These are phyloP conservation scores for Viola pubescens DNA, from an alignment of 441 rosid genomes.

Conservation along the genomic window DNA sequence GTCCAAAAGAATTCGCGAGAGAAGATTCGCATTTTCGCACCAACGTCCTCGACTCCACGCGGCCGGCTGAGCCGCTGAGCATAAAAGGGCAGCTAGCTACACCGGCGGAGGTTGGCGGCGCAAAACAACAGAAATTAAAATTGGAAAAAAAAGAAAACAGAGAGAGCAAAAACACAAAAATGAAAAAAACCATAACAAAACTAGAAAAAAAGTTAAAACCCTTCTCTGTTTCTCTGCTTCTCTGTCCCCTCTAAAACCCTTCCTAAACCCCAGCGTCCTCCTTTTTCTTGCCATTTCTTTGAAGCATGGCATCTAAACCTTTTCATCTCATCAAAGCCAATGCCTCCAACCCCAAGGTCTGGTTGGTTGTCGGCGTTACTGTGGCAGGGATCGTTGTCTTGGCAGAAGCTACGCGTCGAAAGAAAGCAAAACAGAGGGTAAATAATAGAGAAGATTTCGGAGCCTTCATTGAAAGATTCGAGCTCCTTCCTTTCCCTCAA, in stretches of 20 bases:
- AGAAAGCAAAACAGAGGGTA: constrained; percentile 28
- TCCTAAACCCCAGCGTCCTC: constrained; percentile 18
- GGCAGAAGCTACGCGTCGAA: constrained; percentile 53
- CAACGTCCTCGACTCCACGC: too few species aligned
- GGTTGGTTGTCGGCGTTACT: constrained; percentile 68
- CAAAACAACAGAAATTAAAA: too few species aligned
- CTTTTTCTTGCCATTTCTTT: background rate
- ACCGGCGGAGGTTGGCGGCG: too few species aligned
- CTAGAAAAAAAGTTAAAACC: background rate
- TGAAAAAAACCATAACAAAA: too few species aligned
- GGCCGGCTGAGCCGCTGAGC: too few species aligned
- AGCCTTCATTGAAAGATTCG: constrained; percentile 66
- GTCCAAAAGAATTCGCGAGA: too few species aligned
- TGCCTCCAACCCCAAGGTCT: constrained; percentile 57
- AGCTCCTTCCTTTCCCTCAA: constrained; percentile 66
- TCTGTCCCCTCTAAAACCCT: constrained; percentile 20
- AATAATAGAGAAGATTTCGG: constrained; percentile 44
- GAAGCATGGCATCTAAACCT: constrained; percentile 37
- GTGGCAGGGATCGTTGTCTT: constrained; percentile 63
- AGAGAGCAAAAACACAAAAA: too few species aligned
- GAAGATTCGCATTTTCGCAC: too few species aligned
- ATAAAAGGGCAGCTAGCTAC: too few species aligned
- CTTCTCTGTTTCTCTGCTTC: background rate
- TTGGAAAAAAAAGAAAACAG: too few species aligned
- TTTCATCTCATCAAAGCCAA: constrained; percentile 36